These are phyloP conservation scores for Pyrenochaeta sp. DNA, from an alignment of 2,329 filamentous ascomycete species.

Conservation along the genomic window DNA sequence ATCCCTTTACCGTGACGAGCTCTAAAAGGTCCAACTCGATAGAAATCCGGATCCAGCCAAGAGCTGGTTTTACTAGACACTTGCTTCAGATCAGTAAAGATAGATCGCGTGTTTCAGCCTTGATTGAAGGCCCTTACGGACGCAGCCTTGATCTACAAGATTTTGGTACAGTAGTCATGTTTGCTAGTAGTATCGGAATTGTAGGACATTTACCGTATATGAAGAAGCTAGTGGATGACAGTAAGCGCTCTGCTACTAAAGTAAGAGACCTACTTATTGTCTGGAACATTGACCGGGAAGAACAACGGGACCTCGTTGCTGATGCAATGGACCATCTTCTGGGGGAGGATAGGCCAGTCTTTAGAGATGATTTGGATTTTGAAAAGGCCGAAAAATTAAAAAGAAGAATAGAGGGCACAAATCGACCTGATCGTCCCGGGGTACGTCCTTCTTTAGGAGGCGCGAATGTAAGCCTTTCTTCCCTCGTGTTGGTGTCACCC, in stretches of 20 bases:
- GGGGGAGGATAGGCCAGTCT: too few species aligned
- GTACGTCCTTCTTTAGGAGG: slow-evolving; percentile 9
- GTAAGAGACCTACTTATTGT: slow-evolving; percentile 23
- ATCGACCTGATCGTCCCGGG: slow-evolving; percentile 1
- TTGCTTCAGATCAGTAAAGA: slow-evolving; percentile 5
- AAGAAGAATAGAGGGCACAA: neutral
- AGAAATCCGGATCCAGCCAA: slow-evolving; percentile 16
- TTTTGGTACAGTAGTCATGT: slow-evolving; percentile 22
- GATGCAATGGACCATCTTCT: too few species aligned
- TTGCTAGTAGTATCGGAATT: slow-evolving; percentile 27
- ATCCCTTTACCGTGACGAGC: slow-evolving; percentile 20
- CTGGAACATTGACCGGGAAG: slow-evolving; percentile 17
- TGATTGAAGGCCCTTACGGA: slow-evolving; percentile 21
- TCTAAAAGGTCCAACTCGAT: slow-evolving; percentile 11
- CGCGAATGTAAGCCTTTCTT: slow-evolving; percentile 18
- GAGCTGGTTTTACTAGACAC: slow-evolving; percentile 17
- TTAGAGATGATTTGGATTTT: too few species aligned
- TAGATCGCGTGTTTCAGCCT: slow-evolving; percentile 6
- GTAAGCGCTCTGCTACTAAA: slow-evolving; percentile 16
- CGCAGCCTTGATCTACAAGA: slow-evolving; percentile 15
- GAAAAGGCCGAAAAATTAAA: too few species aligned
- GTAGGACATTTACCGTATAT: slow-evolving; percentile 18
- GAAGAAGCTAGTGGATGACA: slow-evolving; percentile 16
- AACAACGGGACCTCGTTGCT: slow-evolving; percentile 13
- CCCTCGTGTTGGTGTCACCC: too few species aligned